A percentile compares a stretch with the other conserved stretches of the same genome.
These are phyloP conservation scores for Glomus cerebriforme DNA, from an alignment of 192 early-diverging fungal species.

Conservation along the genomic window DNA sequence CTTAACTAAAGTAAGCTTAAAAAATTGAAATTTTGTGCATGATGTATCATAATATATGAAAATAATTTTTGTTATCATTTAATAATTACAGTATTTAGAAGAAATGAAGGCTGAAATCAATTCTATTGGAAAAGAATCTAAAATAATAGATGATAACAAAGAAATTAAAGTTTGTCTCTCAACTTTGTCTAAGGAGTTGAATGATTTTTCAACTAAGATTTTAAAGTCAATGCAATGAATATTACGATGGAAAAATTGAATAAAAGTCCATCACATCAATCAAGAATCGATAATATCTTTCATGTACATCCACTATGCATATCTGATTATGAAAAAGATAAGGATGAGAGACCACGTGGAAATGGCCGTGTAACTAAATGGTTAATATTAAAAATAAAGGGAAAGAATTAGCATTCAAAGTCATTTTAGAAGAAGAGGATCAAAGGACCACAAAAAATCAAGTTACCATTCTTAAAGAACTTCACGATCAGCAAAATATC, in stretches of 20 bases:
- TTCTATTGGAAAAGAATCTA: too few relatives aligned
- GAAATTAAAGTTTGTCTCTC: background rate
- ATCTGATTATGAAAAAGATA: background rate
- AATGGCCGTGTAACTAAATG: background rate
- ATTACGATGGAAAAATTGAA: background rate
- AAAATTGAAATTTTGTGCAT: too few relatives aligned
- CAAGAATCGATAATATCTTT: too few relatives aligned
- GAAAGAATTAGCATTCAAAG: background rate
- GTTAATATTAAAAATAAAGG: background rate
- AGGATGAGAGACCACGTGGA: background rate
- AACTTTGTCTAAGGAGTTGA: too few relatives aligned
- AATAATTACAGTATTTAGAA: background rate
- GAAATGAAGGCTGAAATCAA: background rate
- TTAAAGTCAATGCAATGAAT: background rate
- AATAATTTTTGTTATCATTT: background rate
- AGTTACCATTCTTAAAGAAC: slow-evolving; percentile 12
- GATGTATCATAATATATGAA: too few relatives aligned
- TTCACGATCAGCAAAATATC: background rate
- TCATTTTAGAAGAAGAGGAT: background rate
- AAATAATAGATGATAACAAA: too few relatives aligned
- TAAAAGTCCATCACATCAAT: background rate
- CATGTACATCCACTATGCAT: background rate
- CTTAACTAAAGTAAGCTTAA: background rate
- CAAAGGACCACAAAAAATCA: background rate
- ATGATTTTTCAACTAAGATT: too few relatives aligned